Percentiles rank a stretch among this genome's conserved stretches.
phyloP scores from a whole-genome alignment of 192 early-diverging fungal species.

The Chytriomyces sp. region DNA sequence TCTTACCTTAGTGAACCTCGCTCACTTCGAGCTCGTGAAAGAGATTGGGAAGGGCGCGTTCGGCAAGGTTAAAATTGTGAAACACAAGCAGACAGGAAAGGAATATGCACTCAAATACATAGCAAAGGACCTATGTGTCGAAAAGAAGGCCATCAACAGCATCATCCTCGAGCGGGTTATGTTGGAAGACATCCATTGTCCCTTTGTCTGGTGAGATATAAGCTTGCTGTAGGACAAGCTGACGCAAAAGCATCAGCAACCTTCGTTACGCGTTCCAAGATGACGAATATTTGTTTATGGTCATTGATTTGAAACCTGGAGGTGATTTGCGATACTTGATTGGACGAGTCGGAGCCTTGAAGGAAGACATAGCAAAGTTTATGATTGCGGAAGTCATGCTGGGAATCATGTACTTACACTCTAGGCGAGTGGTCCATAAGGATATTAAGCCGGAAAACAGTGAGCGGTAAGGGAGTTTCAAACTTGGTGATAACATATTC shows the following conservation, averaged over 20 bases:
- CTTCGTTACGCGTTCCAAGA: slow-evolving; percentile 95
- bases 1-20: slow-evolving; percentile 67
- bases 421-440: slow-evolving; percentile 79
- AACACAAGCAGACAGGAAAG: slow-evolving; percentile 77
- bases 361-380: slow-evolving; percentile 76
- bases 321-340: slow-evolving; percentile 89
- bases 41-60: slow-evolving; percentile 94
- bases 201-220: slow-evolving; percentile 6
- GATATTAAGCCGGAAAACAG: slow-evolving; percentile 95
- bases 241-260: slow-evolving; percentile 51
- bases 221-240: neutral
- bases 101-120: slow-evolving; percentile 96
- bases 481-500: neutral
- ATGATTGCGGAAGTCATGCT: slow-evolving; percentile 87
- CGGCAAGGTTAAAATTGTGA: slow-evolving; percentile 91
- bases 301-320: slow-evolving; percentile 91
- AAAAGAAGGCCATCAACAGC: slow-evolving; percentile 81
- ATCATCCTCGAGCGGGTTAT: slow-evolving; percentile 88
- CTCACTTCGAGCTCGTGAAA: slow-evolving; percentile 87
- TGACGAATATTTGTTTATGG: slow-evolving; percentile 92
- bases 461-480: slow-evolving; percentile 10
- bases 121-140: slow-evolving; percentile 87
- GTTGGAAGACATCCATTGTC: slow-evolving; percentile 41
- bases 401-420: slow-evolving; percentile 82
- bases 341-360: slow-evolving; percentile 69